Percentiles rank a stretch among this genome's conserved stretches.
Conservation (phyloP, 2,329 filamentous ascomycete genomes). For the Fusarium austroafricanum region DNA sequence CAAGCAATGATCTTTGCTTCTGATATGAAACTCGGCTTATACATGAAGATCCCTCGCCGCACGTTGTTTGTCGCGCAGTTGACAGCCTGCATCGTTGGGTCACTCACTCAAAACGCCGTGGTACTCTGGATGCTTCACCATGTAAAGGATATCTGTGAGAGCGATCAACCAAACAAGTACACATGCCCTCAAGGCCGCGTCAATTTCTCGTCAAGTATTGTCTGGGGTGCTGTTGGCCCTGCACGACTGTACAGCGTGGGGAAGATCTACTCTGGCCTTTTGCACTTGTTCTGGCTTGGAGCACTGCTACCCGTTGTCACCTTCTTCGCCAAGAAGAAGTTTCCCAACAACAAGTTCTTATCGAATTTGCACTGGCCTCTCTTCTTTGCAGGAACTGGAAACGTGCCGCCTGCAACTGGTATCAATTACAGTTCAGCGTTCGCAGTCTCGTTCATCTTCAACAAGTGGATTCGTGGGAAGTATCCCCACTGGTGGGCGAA, state of each 20-base stretch:
- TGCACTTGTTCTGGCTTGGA: constrained; percentile 1
- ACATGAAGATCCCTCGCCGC: constrained; percentile 5
- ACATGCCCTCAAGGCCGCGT: constrained; percentile 3
- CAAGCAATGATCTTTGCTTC: constrained; percentile 9
- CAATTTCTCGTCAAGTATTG: background rate
- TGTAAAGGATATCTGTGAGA: background rate
- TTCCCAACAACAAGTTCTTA: background rate
- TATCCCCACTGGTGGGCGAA: constrained; percentile 9
- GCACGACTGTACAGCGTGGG: background rate
- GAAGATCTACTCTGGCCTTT: background rate
- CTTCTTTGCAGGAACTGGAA: background rate
- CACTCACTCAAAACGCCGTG: background rate
- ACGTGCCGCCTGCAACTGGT: background rate
- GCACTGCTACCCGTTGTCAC: background rate
- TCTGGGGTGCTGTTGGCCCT: background rate
- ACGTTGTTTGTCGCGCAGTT: background rate
- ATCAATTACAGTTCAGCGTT: background rate
- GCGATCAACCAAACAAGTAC: background rate
- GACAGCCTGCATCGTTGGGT: background rate
- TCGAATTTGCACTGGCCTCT: constrained; percentile 1
- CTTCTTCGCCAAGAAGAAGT: background rate
- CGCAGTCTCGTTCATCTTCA: constrained; percentile 3
- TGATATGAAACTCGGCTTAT: constrained; percentile 1
- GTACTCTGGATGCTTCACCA: constrained; percentile 5
- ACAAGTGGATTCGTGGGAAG: constrained; percentile 6